Percentiles rank a stretch among this genome's conserved stretches.
These are phyloP conservation scores for Phalaenopsis equestris DNA, from an alignment of 106 monocot species.

Conservation along the genomic window DNA sequence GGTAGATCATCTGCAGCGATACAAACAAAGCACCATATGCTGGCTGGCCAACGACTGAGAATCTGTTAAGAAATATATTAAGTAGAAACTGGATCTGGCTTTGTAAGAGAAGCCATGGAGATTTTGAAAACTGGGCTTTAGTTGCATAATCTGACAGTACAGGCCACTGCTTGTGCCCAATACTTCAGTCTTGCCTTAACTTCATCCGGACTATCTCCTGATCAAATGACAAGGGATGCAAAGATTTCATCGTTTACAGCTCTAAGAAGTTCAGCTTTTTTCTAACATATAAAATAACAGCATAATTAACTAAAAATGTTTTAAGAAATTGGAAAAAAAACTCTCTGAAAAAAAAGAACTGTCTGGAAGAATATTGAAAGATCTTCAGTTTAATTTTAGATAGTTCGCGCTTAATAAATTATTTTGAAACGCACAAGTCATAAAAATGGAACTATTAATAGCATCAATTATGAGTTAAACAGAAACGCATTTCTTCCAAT, in stretches of 20 bases:
- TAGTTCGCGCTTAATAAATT: too few species aligned
- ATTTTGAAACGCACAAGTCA: too few species aligned
- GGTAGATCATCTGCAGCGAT: neutral
- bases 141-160: slow-evolving; percentile 25
- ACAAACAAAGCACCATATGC: too few species aligned
- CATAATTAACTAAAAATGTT: too few species aligned
- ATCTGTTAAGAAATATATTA: neutral
- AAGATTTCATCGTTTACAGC: neutral
- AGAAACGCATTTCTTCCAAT: too few species aligned
- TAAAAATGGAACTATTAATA: too few species aligned
- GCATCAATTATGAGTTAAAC: too few species aligned
- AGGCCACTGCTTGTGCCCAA: slow-evolving; percentile 27
- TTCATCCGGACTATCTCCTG: slow-evolving; percentile 26
- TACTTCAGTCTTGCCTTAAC: slow-evolving; percentile 26
- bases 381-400: too few species aligned
- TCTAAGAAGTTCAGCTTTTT: neutral
- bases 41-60: neutral
- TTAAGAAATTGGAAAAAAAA: too few species aligned
- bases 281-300: too few species aligned
- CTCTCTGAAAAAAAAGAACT: too few species aligned
- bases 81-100: neutral
- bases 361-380: too few species aligned
- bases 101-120: neutral
- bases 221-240: neutral
- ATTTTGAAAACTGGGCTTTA: neutral